Percentiles rank a stretch among this genome's conserved stretches.
Conservation (phyloP, 345 rosid species). For the Psidium friedrichsthalianum region DNA sequence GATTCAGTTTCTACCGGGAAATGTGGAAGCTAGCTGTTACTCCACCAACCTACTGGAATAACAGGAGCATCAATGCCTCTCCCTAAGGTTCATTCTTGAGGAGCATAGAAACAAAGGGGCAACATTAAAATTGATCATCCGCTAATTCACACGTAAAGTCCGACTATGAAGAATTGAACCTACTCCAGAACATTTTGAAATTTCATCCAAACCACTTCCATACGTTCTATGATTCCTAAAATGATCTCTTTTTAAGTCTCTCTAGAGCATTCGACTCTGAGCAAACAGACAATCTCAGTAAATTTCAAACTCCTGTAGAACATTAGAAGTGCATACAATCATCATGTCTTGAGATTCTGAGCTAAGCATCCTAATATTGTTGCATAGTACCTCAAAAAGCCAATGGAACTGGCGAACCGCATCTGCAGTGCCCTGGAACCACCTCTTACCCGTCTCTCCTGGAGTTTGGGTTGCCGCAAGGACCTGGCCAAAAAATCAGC, state of each 20-base stretch:
- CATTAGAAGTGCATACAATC: not conserved
- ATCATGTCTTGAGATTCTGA: not conserved
- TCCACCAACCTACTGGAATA: not conserved
- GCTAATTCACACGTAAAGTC: not conserved
- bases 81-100: not conserved
- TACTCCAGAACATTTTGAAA: not conserved
- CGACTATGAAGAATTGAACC: not conserved
- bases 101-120: not conserved
- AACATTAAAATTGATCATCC: not conserved
- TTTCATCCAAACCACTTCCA: not conserved
- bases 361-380: not conserved
- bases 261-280: not conserved
- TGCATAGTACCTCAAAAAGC: constrained; percentile 72
- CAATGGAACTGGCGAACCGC: constrained; percentile 94
- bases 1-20: not conserved
- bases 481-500: constrained; percentile 25
- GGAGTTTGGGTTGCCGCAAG: constrained; percentile 96
- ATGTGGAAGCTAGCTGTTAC: not conserved
- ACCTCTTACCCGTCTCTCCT: constrained; percentile 78
- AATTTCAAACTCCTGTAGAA: not conserved
- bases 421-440: constrained; percentile 98
- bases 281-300: not conserved
- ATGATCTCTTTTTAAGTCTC: not conserved
- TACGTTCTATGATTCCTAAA: not conserved
- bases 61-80: not conserved